A percentile compares a stretch with the other conserved stretches of the same genome.
These are phyloP conservation scores for Blastocystis sp. DNA, from an alignment of 352 stramenopile species.

Conservation along the genomic window DNA sequence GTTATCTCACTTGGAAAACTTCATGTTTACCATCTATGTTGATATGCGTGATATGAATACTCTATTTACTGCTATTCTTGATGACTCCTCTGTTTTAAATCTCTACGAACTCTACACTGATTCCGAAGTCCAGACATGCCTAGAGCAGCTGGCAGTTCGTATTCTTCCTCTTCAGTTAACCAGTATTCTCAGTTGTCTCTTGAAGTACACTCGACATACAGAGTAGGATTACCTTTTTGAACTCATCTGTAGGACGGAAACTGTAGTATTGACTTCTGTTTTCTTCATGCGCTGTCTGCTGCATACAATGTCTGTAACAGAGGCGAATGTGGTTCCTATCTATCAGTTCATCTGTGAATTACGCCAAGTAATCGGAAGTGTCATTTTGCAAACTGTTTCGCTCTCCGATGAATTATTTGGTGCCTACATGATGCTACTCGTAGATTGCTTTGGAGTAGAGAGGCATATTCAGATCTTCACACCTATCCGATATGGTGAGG, in stretches of 20 bases:
- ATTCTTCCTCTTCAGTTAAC: constrained; percentile 33
- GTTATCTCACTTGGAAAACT: neutral
- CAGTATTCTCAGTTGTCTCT: neutral
- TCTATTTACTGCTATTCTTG: neutral
- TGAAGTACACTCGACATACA: neutral
- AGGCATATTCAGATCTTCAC: constrained; percentile 3
- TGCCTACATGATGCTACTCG: neutral
- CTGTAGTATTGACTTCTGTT: neutral
- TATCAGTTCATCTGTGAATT: neutral
- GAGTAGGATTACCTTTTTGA: neutral
- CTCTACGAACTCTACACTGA: neutral
- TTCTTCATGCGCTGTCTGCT: constrained; percentile 12
- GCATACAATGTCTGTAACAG: neutral
- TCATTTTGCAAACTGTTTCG: neutral
- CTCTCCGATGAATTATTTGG: neutral
- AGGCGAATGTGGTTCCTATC: neutral
- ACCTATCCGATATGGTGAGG: neutral
- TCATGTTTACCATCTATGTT: neutral
- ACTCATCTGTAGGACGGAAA: neutral
- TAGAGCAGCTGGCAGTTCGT: neutral
- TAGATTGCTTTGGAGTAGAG: constrained; percentile 8
- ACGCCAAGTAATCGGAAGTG: neutral
- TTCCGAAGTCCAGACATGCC: neutral
- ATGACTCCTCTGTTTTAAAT: neutral
- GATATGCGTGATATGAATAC: constrained; percentile 52